Evolutionary conservation across 148 eudicot genomes (phyloP).

Genomic region (Fagopyrum homotropicum): DNA sequence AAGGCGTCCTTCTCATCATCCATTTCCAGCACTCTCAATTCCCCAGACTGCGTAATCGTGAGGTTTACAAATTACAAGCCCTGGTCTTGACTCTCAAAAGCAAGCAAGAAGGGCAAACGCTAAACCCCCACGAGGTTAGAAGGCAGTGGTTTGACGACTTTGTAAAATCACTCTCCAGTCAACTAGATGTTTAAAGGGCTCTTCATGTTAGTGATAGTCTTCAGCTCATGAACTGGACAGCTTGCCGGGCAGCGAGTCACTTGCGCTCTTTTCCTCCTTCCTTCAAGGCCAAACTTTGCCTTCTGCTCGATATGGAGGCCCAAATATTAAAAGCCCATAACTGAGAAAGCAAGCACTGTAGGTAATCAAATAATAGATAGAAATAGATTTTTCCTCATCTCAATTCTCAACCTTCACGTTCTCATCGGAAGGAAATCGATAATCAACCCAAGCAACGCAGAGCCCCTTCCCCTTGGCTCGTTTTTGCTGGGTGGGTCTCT

Average conservation of each 20-base stretch:
- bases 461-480: neutral
- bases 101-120: too few relatives aligned
- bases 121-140: too few relatives aligned
- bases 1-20: constrained; percentile 58
- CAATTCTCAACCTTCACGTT: neutral
- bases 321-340: too few relatives aligned
- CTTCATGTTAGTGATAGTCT: constrained; percentile 64
- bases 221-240: constrained; percentile 56
- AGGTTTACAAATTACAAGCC: too few relatives aligned
- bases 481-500: neutral
- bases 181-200: constrained; percentile 72
- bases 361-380: too few relatives aligned
- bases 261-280: constrained; percentile 64
- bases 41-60: too few relatives aligned
- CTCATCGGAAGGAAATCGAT: neutral
- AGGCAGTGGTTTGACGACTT: constrained; percentile 55
- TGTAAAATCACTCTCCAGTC: constrained; percentile 61
- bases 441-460: neutral
- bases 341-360: too few relatives aligned
- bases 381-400: too few relatives aligned
- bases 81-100: too few relatives aligned
- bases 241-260: constrained; percentile 88
- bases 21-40: constrained; percentile 24
- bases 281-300: constrained; percentile 60
- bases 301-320: constrained; percentile 13